These are phyloP conservation scores for Hypholoma sublateritium DNA, from an alignment of 768 basidiomycete genomes.

Conservation along the genomic window DNA sequence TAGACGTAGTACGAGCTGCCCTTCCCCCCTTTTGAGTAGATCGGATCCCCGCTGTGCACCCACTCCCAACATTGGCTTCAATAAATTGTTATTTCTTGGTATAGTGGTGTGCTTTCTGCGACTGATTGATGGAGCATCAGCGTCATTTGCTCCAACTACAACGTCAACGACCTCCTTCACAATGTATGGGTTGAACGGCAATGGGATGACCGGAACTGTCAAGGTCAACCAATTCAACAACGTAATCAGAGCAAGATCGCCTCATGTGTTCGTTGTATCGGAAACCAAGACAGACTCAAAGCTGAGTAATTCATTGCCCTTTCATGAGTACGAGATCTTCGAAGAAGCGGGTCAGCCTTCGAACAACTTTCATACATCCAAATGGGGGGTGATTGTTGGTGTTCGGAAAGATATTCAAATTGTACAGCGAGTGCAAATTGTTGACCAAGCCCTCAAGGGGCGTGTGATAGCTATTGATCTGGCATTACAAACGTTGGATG, in stretches of 20 bases:
- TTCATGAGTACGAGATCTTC: constrained; percentile 10
- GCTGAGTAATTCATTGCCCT: background rate
- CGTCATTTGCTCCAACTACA: background rate
- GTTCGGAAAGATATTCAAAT: constrained; percentile 9
- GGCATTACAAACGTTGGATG: constrained; percentile 11
- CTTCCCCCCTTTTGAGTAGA: background rate
- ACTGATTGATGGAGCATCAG: background rate
- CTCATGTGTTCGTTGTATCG: constrained; percentile 13
- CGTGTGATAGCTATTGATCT: constrained; percentile 20
- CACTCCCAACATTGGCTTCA: background rate
- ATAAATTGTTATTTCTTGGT: background rate
- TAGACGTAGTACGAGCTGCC: background rate
- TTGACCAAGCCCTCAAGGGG: constrained; percentile 13
- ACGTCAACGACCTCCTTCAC: constrained; percentile 5
- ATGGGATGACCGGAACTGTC: constrained; percentile 4
- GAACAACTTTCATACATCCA: constrained; percentile 1
- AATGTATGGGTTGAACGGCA: constrained; percentile 3
- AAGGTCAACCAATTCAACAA: constrained; percentile 7
- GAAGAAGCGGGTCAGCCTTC: constrained; percentile 11
- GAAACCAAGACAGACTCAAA: constrained; percentile 15
- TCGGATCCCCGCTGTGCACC: background rate
- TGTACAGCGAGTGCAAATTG: background rate
- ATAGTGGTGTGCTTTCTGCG: background rate
- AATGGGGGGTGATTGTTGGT: constrained; percentile 17
- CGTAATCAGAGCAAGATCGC: constrained; percentile 1